Conservation (phyloP, 345 rosid genomes). For the Laguncularia racemosa region DNA sequence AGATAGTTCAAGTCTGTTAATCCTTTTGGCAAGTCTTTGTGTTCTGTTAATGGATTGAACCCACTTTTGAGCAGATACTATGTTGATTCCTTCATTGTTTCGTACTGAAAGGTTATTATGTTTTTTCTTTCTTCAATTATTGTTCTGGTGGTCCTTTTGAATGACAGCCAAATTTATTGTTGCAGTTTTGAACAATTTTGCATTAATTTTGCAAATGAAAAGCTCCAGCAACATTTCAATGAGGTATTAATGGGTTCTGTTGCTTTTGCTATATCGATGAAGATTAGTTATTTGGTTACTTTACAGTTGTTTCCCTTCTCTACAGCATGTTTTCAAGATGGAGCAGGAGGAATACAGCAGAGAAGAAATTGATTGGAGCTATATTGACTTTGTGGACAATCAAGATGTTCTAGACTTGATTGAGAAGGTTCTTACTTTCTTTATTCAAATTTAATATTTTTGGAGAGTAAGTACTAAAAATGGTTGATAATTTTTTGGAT, state of each 20-base stretch:
- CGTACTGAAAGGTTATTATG: too few species aligned
- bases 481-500: too few species aligned
- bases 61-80: too few species aligned
- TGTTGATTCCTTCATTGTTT: too few species aligned
- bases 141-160: not conserved
- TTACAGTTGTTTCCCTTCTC: conserved; percentile 4
- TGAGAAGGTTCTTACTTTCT: conserved; percentile 65
- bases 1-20: too few species aligned
- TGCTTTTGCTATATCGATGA: not conserved
- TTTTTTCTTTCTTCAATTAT: too few species aligned
- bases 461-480: too few species aligned
- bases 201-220: conserved; percentile 98
- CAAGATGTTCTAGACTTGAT: conserved; percentile 97
- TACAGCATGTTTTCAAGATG: conserved; percentile 99
- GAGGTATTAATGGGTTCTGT: conserved; percentile 51
- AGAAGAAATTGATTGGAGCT: conserved; percentile 98
- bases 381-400: conserved; percentile 94
- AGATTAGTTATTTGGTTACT: not conserved
- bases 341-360: conserved; percentile 95
- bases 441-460: not conserved
- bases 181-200: conserved; percentile 98
- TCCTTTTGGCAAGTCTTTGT: too few species aligned
- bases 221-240: conserved; percentile 98
- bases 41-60: too few species aligned
- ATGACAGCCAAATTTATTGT: not conserved